Evolutionary conservation across 257 asterid species (phyloP).

Genomic region (Primulina huaijiensis): DNA sequence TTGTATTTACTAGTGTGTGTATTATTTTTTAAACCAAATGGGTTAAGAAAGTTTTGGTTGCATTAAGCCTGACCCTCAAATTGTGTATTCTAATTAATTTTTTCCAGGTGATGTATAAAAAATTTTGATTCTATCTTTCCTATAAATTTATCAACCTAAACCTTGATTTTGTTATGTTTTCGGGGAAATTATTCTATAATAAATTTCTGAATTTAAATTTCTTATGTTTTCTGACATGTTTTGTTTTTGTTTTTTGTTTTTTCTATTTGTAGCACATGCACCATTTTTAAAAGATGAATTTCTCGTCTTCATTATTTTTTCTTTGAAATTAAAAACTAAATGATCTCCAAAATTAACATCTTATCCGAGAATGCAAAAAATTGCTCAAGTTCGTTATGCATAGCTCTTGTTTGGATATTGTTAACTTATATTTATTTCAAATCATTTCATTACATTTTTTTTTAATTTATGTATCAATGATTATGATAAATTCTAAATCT

Average conservation of each 20-base stretch:
- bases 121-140: background rate
- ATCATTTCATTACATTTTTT: no score
- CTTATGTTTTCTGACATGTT: background rate
- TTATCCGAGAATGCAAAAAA: no score
- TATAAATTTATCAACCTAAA: background rate
- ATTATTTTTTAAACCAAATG: no score
- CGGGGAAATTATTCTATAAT: background rate
- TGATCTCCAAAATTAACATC: background rate
- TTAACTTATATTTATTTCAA: no score
- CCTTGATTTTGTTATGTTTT: background rate
- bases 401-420: background rate
- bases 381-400: background rate
- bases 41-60: background rate
- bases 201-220: no score
- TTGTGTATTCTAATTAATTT: background rate
- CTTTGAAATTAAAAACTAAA: no score
- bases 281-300: background rate
- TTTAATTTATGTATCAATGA: background rate
- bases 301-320: background rate
- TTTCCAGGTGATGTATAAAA: background rate
- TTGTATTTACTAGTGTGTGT: background rate
- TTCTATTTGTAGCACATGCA: background rate
- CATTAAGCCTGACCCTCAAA: background rate
- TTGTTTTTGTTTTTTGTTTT: background rate
- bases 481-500: no score